phyloP scores from a whole-genome alignment of 352 stramenopile genomes.

The Phytopythium delawarense region DNA sequence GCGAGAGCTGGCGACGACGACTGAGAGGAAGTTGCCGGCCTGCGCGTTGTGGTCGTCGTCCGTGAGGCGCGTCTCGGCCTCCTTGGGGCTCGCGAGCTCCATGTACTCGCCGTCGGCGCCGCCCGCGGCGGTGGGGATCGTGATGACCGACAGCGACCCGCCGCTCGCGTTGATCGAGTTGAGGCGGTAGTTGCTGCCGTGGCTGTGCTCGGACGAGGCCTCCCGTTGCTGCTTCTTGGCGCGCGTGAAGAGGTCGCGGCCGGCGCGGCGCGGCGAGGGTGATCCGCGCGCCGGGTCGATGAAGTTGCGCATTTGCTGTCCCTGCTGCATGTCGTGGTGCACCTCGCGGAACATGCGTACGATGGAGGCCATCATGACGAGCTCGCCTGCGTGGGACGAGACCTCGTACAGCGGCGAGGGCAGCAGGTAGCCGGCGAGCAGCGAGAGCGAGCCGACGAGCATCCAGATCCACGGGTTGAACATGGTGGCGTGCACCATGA shows the following conservation, averaged over 20 bases:
- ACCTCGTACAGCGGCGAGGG: constrained; percentile 64
- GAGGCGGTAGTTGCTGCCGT: constrained; percentile 1
- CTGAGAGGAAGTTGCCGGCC: constrained; percentile 37
- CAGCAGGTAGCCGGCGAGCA: constrained; percentile 76
- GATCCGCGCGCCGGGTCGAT: constrained; percentile 46
- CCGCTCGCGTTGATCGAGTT: background rate
- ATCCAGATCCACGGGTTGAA: constrained; percentile 90
- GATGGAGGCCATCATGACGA: constrained; percentile 77
- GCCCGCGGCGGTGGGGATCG: background rate
- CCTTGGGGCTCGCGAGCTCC: constrained; percentile 38
- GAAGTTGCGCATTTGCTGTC: constrained; percentile 66
- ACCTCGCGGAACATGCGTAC: constrained; percentile 85
- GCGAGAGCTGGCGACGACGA: constrained; percentile 54
- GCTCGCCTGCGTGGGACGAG: constrained; percentile 71
- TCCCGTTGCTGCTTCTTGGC: constrained; percentile 12
- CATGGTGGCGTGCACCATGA: constrained; percentile 79
- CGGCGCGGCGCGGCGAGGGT: constrained; percentile 19
- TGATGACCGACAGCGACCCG: constrained; percentile 4
- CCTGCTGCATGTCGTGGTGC: constrained; percentile 80
- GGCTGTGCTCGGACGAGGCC: constrained; percentile 8
- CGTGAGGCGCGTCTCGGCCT: constrained; percentile 31
- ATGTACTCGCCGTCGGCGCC: constrained; percentile 35
- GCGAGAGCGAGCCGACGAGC: constrained; percentile 61
- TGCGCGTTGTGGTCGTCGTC: constrained; percentile 34
- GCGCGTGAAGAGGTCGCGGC: constrained; percentile 12